Base-by-base conservation (phyloP, 257 asterid species). In the Solanum bulbocastanum region DNA sequence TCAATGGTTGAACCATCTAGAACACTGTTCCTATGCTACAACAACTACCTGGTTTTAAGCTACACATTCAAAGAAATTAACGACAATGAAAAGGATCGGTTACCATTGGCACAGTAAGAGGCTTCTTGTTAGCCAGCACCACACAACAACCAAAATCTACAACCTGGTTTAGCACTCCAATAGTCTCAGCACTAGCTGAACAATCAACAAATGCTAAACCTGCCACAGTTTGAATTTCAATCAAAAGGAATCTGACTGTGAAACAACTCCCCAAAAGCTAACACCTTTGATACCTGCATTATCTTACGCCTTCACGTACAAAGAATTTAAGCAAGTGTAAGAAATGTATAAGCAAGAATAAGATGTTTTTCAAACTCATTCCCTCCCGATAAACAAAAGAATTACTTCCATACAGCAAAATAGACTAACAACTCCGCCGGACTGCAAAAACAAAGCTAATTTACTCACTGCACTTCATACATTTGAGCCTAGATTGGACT, bases 111-210 rank as follows among this genome's bases (percentile, higher is more conserved):
- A 96, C 93, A 87, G 98, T 95, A 35, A 94, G 95, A 72, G 98
- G 98, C 90, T 97, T 96, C 92, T 97, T 97, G 93, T 97, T 97
- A 25, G 99, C 98, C 87, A 96, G 89, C 91, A 97, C 98, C 91
- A 92, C 95, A 86, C 94, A 96, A 81, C 96, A 88, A 60, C 92
- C 95, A 37, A 94, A 86, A 44, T 89, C 94, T 62, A 93, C 94
- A 86, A 87, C 98, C 76, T 87, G 91, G 49, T 88, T 92, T 88
- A 97, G 93, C 87, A 93, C 74, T 52, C 72, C 90, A 88, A 94
- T 87, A 58, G 98, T 97, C 87, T 95, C 93, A 86, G 95, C 89
- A 94, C 99, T 96, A 78, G 99, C 99, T 81, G 99, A 93, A 93
- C 99, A 97, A 91, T 97, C 99, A 88, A 96, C 92, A 90, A 93